Conservation (phyloP, 108 stramenopile species). For the Cylindrotheca fusiformis region DNA sequence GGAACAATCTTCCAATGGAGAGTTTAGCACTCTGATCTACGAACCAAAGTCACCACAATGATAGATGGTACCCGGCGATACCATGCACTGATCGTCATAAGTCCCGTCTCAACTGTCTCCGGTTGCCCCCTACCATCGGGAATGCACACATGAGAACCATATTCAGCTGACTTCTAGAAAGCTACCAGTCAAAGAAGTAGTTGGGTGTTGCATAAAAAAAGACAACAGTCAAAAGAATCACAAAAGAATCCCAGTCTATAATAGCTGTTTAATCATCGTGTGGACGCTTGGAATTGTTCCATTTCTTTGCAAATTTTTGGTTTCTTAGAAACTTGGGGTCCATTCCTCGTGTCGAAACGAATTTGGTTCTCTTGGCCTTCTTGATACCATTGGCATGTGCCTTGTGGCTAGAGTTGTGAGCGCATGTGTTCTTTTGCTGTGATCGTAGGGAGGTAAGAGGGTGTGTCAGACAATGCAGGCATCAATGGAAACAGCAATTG, state of each 20-base stretch:
- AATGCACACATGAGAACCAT: no score
- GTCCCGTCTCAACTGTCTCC: no score
- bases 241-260: no score
- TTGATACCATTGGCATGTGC: slow-evolving; percentile 92
- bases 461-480: neutral
- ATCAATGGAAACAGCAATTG: slow-evolving; percentile 1
- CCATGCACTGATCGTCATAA: no score
- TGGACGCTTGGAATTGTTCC: slow-evolving; percentile 78
- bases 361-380: slow-evolving; percentile 81
- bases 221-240: no score
- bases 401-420: slow-evolving; percentile 92
- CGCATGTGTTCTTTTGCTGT: slow-evolving; percentile 95
- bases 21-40: neutral
- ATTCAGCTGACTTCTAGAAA: no score
- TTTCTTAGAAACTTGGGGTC: slow-evolving; percentile 93
- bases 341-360: slow-evolving; percentile 81
- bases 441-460: slow-evolving; percentile 1
- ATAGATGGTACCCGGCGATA: no score
- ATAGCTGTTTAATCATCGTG: slow-evolving; percentile 48
- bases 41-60: no score
- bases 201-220: no score
- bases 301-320: slow-evolving; percentile 92
- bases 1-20: neutral
- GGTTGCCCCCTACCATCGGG: no score
- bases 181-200: no score